Evolutionary conservation across 2,329 filamentous ascomycete genomes (phyloP).

Genomic region (Alternaria metachromatica): DNA sequence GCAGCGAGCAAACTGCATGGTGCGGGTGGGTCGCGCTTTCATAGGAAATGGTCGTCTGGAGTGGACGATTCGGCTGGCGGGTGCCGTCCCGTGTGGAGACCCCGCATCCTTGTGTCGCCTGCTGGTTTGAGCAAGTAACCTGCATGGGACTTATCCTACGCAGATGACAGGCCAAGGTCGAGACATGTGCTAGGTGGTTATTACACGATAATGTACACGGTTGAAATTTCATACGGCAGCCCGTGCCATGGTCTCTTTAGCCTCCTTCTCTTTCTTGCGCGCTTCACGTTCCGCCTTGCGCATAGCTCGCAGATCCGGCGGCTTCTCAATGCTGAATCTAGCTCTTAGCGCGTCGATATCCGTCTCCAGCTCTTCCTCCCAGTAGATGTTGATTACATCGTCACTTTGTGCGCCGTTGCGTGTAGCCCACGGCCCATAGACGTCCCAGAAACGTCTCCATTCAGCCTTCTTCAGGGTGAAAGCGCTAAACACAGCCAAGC

Average conservation of each 20-base stretch:
- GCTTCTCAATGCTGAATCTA: constrained; percentile 83
- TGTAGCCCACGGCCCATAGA: constrained; percentile 90
- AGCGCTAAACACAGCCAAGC: constrained; percentile 77
- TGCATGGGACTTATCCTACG: neutral
- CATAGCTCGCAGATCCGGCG: constrained; percentile 82
- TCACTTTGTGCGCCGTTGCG: constrained; percentile 77
- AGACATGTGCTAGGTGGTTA: neutral
- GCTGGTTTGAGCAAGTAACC: neutral
- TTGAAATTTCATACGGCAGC: constrained; percentile 19
- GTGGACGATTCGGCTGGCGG: constrained; percentile 8
- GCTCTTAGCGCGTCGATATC: constrained; percentile 77
- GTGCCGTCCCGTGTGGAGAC: constrained; percentile 13
- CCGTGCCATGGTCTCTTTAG: constrained; percentile 35
- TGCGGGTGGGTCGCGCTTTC: neutral
- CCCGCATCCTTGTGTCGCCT: constrained; percentile 7
- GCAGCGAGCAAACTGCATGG: neutral
- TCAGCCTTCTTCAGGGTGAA: constrained; percentile 69
- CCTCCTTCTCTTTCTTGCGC: constrained; percentile 69
- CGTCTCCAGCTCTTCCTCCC: constrained; percentile 91
- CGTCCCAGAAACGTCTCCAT: constrained; percentile 70
- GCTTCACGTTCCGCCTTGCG: constrained; percentile 73
- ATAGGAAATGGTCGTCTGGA: neutral
- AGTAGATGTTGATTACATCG: constrained; percentile 94
- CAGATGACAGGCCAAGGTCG: neutral
- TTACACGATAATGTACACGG: constrained; percentile 21